Conservation (phyloP, 2,329 filamentous ascomycete species). For the Fusarium nodosum region DNA sequence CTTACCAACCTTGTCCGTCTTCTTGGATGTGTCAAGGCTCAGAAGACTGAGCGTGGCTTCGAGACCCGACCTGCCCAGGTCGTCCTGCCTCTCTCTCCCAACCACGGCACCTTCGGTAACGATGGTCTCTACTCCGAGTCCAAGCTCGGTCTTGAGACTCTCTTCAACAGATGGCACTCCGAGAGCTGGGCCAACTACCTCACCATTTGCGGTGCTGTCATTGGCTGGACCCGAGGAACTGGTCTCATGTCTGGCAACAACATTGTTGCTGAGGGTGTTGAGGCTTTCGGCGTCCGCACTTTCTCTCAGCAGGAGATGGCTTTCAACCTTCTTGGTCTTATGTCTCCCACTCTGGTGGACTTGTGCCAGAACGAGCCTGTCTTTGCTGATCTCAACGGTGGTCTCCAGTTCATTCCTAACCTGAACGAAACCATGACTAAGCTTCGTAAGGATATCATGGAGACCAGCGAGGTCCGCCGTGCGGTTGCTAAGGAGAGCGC, state of each 20-base stretch:
- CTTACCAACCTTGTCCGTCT: conserved; percentile 95
- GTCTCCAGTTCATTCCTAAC: conserved; percentile 96
- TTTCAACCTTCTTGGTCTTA: conserved; percentile 95
- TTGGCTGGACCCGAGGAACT: conserved; percentile 98
- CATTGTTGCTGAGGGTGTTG: conserved; percentile 95
- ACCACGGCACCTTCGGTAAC: conserved; percentile 98
- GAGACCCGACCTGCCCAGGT: conserved; percentile 97
- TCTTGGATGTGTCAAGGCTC: conserved; percentile 88
- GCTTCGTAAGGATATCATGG: conserved; percentile 93
- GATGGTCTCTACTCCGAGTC: conserved; percentile 99
- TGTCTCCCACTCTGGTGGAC: conserved; percentile 94
- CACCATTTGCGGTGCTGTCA: conserved; percentile 97
- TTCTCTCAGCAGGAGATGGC: conserved; percentile 99
- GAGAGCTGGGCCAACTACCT: conserved; percentile 98
- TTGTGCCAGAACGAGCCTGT: conserved; percentile 96
- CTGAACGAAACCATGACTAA: conserved; percentile 94
- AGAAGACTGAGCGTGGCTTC: conserved; percentile 89
- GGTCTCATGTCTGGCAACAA: conserved; percentile 99
- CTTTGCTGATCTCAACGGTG: conserved; percentile 97
- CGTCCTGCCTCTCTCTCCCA: conserved; percentile 94
- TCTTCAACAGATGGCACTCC: conserved; percentile 98
- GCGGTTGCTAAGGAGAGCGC: conserved; percentile 96
- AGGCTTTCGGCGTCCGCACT: conserved; percentile 95
- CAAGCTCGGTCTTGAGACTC: conserved; percentile 94
- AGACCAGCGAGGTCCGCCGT: conserved; percentile 92